phyloP scores from a whole-genome alignment of 2,329 filamentous ascomycete genomes.

The Penicillium sp. region DNA sequence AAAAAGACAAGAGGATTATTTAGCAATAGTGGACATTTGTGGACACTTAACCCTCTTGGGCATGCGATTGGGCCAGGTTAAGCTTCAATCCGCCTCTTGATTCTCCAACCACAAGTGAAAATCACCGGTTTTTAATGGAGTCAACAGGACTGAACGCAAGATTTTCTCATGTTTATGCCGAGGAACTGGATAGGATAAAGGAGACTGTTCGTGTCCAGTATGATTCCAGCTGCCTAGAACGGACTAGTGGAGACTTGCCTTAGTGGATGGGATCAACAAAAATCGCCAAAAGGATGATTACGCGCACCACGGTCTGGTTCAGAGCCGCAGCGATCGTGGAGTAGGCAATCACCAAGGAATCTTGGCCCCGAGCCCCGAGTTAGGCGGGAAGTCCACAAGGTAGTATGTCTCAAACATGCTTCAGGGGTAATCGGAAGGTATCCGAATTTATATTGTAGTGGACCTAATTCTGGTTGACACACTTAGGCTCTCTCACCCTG shows the following conservation, averaged over 20 bases:
- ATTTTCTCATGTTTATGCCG: background rate
- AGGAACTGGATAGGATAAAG: background rate
- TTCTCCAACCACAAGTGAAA: background rate
- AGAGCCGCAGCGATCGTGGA: conserved; percentile 19
- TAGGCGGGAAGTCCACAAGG: background rate
- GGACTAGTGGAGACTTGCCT: background rate
- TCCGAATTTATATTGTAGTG: background rate
- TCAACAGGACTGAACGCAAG: background rate
- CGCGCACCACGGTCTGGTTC: background rate
- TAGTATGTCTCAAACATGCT: background rate
- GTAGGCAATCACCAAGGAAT: conserved; percentile 10
- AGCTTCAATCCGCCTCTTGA: conserved; percentile 12
- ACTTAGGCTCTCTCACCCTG: background rate
- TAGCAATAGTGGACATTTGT: conserved; percentile 5
- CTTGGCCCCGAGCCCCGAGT: conserved; percentile 12
- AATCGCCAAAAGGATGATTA: conserved; percentile 7
- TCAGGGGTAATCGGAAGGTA: conserved; percentile 1
- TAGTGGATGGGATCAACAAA: conserved; percentile 5
- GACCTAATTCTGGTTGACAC: background rate
- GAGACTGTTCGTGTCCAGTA: background rate
- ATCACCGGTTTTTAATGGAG: background rate
- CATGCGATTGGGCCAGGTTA: conserved; percentile 11
- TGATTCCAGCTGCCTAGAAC: background rate
- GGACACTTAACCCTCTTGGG: background rate
- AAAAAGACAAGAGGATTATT: conserved; percentile 2